These are phyloP conservation scores for Croton setiger DNA, from an alignment of 441 rosid genomes.

Conservation along the genomic window DNA sequence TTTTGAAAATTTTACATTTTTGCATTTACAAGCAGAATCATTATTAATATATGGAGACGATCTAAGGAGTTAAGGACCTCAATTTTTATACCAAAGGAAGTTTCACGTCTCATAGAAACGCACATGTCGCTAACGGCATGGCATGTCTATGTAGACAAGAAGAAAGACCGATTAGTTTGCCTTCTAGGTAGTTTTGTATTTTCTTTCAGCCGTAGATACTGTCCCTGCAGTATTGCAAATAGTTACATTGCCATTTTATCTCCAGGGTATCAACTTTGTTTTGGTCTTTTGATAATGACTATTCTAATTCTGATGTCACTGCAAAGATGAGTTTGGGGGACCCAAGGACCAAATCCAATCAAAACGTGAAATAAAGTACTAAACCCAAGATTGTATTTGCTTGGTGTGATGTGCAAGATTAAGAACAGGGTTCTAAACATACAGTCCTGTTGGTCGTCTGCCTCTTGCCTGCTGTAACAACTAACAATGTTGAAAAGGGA, in stretches of 20 bases:
- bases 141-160: background rate
- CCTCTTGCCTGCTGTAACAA: background rate
- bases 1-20: background rate
- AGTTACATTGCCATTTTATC: constrained; percentile 3
- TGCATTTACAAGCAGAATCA: constrained; percentile 21
- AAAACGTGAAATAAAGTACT: constrained; percentile 4
- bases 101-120: constrained; percentile 1
- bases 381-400: background rate
- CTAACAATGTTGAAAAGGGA: no score
- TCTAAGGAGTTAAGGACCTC: background rate
- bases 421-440: background rate
- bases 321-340: constrained; percentile 5
- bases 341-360: background rate
- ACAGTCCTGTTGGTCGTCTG: background rate
- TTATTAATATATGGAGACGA: background rate
- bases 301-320: background rate
- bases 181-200: background rate
- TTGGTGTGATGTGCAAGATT: background rate
- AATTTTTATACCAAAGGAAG: background rate
- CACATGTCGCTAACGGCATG: background rate
- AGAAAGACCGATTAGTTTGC: background rate
- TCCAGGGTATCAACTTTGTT: background rate
- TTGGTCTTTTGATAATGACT: background rate
- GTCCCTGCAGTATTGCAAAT: background rate
- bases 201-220: background rate